Conservation (phyloP, 2,329 filamentous ascomycete species). For the Arthrobotrys iridis region DNA sequence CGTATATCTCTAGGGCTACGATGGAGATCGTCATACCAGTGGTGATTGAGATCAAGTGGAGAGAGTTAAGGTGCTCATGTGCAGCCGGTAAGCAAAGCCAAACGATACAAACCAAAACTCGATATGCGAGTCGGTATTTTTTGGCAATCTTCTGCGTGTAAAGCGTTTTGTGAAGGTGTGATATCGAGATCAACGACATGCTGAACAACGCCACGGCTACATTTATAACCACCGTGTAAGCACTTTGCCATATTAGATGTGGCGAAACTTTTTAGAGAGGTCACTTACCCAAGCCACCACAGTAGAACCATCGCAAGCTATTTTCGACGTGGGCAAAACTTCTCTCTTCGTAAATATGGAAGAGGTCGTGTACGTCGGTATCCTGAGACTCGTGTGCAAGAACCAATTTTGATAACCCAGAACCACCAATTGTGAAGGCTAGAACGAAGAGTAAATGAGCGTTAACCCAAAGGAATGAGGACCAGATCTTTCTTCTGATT, state of each 20-base stretch:
- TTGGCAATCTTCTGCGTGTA: conserved; percentile 66
- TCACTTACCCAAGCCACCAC: conserved; percentile 68
- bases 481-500: conserved; percentile 67
- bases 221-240: background rate
- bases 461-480: conserved; percentile 68
- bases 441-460: conserved; percentile 72
- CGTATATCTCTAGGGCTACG: conserved; percentile 66
- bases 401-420: conserved; percentile 70
- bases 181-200: conserved; percentile 64
- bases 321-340: conserved; percentile 66
- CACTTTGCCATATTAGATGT: conserved; percentile 58
- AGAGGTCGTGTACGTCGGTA: conserved; percentile 65
- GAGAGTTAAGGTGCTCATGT: conserved; percentile 62
- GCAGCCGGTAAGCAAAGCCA: conserved; percentile 69
- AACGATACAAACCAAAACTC: conserved; percentile 65
- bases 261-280: conserved; percentile 56
- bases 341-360: conserved; percentile 65
- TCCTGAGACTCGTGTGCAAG: conserved; percentile 68
- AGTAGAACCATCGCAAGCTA: conserved; percentile 73
- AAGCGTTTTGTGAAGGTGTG: conserved; percentile 69
- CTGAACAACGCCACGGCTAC: conserved; percentile 59
- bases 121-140: conserved; percentile 66
- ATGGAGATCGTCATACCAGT: conserved; percentile 65
- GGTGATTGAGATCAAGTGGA: conserved; percentile 65
- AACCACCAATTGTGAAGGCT: conserved; percentile 70